Conservation (phyloP, 179 eudicot species). For the Beta corolliflora region DNA sequence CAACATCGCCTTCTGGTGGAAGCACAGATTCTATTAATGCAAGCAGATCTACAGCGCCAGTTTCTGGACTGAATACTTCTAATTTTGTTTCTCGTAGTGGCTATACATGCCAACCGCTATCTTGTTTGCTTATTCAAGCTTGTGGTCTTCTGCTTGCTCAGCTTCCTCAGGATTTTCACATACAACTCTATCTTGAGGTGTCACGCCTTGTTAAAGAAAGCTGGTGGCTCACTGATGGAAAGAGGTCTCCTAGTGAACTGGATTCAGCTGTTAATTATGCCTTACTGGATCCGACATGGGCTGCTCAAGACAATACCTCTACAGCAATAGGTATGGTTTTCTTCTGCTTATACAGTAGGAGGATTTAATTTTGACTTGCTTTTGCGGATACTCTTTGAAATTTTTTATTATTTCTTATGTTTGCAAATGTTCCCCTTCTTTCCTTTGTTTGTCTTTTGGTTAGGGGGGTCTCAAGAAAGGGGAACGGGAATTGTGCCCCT, state of each 20-base stretch:
- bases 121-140: conserved; percentile 96
- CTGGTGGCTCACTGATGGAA: conserved; percentile 92
- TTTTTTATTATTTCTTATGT: neutral
- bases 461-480: neutral
- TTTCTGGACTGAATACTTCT: conserved; percentile 67
- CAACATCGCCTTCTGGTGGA: conserved; percentile 98
- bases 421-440: no score
- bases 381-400: neutral
- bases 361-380: neutral
- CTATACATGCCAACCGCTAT: conserved; percentile 85
- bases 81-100: conserved; percentile 89
- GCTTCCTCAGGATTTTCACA: conserved; percentile 86
- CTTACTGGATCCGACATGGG: conserved; percentile 90
- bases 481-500: neutral
- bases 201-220: conserved; percentile 86
- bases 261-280: conserved; percentile 96
- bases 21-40: conserved; percentile 93
- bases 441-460: no score
- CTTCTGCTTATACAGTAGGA: neutral
- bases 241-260: conserved; percentile 75
- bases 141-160: conserved; percentile 96
- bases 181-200: conserved; percentile 81
- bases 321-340: conserved; percentile 75
- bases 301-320: conserved; percentile 95
- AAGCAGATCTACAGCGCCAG: conserved; percentile 59